These are phyloP conservation scores for Trametes pubescens DNA, from an alignment of 1,284 basidiomycete species.

Conservation along the genomic window DNA sequence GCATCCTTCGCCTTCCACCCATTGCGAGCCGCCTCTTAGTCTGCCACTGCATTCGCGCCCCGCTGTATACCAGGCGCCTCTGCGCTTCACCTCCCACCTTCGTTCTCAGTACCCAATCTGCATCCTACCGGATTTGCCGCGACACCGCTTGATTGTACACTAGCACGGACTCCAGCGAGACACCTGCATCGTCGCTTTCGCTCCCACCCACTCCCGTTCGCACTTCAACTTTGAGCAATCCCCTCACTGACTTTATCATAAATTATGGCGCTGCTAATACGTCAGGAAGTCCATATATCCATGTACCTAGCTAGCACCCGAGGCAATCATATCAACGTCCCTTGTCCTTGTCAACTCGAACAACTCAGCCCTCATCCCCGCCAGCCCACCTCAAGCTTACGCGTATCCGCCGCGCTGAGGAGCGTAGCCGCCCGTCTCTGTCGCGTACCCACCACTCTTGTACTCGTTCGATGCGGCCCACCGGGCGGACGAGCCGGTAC, in stretches of 20 bases:
- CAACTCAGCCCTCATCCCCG: not conserved
- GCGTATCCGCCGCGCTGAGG: not conserved
- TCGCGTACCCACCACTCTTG: not conserved
- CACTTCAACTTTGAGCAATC: not conserved
- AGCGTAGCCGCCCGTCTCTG: not conserved
- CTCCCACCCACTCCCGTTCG: not conserved
- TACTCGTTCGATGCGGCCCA: not conserved
- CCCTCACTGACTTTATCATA: not conserved
- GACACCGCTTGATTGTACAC: not conserved
- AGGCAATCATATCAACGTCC: not conserved
- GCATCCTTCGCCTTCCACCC: not conserved
- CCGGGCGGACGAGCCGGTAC: not conserved
- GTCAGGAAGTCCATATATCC: not conserved
- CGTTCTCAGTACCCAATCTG: not conserved
- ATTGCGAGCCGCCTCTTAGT: not conserved
- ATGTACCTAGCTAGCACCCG: constrained; percentile 6
- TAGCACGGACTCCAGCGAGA: not conserved
- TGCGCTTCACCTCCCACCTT: not conserved
- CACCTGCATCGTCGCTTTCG: not conserved
- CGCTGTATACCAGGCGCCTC: not conserved
- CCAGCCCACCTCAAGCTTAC: not conserved
- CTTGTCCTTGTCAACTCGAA: not conserved
- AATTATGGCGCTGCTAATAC: constrained; percentile 1
- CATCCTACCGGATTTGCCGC: not conserved
- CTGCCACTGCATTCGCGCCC: not conserved